Percentiles rank a stretch among this genome's conserved stretches.
Conservation (phyloP, 2,329 filamentous ascomycete species). For the Cercospora citrullina region DNA sequence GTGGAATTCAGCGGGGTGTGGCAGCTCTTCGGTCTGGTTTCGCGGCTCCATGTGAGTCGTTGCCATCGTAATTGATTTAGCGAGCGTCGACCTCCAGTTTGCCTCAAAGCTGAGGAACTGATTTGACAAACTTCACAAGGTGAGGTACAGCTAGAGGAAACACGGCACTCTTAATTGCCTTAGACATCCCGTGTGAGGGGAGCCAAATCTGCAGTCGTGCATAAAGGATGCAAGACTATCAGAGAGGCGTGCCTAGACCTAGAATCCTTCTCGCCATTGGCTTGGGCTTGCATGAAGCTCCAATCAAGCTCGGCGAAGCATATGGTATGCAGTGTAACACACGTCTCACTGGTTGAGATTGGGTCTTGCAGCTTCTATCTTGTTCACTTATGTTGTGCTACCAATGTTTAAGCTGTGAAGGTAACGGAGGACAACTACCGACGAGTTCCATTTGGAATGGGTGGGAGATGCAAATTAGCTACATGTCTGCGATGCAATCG, state of each 20-base stretch:
- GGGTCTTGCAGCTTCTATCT: neutral
- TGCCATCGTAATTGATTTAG: neutral
- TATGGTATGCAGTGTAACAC: neutral
- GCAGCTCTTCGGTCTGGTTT: neutral
- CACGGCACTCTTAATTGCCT: neutral
- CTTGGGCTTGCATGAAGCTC: neutral
- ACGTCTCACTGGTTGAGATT: neutral
- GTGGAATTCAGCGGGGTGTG: neutral
- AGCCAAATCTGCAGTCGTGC: neutral
- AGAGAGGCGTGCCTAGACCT: neutral
- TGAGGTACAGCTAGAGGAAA: neutral
- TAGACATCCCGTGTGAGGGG: neutral
- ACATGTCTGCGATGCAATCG: neutral
- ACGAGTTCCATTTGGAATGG: neutral
- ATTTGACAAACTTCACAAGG: neutral
- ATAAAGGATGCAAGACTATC: neutral
- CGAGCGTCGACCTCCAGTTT: neutral
- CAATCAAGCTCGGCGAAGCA: neutral
- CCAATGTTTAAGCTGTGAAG: neutral
- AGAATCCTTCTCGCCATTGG: neutral
- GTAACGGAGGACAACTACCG: neutral
- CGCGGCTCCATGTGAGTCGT: neutral
- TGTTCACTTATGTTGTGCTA: neutral
- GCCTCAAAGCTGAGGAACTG: neutral
- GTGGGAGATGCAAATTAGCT: neutral